Evolutionary conservation across 768 basidiomycete genomes (phyloP).

Genomic region (Amanita exitialis): DNA sequence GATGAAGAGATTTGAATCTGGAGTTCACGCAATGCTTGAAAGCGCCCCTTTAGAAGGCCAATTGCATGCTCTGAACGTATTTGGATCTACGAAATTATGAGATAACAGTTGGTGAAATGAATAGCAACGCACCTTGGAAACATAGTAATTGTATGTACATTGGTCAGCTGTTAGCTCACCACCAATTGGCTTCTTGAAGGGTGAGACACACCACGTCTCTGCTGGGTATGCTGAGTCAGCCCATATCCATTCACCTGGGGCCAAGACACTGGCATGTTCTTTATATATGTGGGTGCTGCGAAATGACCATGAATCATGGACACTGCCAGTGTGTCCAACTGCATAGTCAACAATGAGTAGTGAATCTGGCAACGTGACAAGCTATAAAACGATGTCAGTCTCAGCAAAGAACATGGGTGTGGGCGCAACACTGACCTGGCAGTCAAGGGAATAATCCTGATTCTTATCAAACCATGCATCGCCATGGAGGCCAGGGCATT

Average conservation of each 20-base stretch:
- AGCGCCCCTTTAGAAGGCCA: too few species aligned
- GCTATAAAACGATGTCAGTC: not conserved
- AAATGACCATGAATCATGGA: conserved; percentile 23
- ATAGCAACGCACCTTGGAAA: too few species aligned
- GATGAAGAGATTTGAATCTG: too few species aligned
- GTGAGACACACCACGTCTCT: conserved; percentile 12
- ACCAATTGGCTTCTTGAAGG: too few species aligned
- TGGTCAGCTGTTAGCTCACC: too few species aligned
- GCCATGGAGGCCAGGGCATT: too few species aligned
- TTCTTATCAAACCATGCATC: conserved; percentile 28
- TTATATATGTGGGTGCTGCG: conserved; percentile 10
- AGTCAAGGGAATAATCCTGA: conserved; percentile 26
- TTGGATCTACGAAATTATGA: too few species aligned
- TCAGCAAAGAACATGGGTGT: not conserved
- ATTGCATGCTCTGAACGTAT: too few species aligned
- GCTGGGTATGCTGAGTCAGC: conserved; percentile 22
- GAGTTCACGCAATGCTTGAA: too few species aligned
- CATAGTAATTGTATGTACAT: too few species aligned
- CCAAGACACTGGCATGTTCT: conserved; percentile 10
- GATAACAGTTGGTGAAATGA: too few species aligned
- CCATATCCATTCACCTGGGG: conserved; percentile 18
- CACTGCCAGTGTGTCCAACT: conserved; percentile 20
- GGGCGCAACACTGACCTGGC: conserved; percentile 17
- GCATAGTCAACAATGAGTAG: conserved; percentile 19
- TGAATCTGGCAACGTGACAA: conserved; percentile 4